Evolutionary conservation across 116 monocot species (phyloP), one percentile per base, ranked within the genome.

Genomic region (Phalaenopsis hybrid): DNA sequence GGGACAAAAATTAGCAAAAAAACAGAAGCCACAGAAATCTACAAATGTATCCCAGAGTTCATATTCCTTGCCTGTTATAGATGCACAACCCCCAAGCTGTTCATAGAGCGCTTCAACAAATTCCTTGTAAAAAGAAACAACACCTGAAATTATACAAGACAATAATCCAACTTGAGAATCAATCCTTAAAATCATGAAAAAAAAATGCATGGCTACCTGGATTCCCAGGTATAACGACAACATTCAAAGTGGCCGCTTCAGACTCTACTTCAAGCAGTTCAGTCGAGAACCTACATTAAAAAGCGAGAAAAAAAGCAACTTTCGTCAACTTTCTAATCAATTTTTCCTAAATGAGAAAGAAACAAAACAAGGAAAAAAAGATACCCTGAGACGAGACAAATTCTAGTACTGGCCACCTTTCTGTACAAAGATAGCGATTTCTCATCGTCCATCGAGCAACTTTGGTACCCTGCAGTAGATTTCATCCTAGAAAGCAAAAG

Each of bases 201-300:
- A 65, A 13, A 21, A 25, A 65, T 11, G 77, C n/a, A 34, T 10
- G 5, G 21, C 73, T 23, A 94, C 92, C 94, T 90, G 94, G 94
- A 81, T 92, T 94, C 10, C 94, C 92, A 44, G 94, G 94, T 23
- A 94, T 88, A 20, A 94, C 69, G 75, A 94, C 17, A 82, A 94
- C 78, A 76, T 90, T 90, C 63, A 89, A 18, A 10, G 83, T 76
- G 21, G 94, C 90, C 57, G 89, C 86, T 44, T 89, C 90, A 74
- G 90, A 87, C 57, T 81, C 82, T 45, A 94, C 81, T 83, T 92
- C 88, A 12, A 92, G 87, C 68, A 92, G 79, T 79, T 94, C 92
- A 34, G 88, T 92, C 13, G 92, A 87, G 70, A 89, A 86, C 31
- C 94, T 94, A 45, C 20, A 46, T 75, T 46, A 21, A 13, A 51